Evolutionary conservation across 371 early-diverging fungal species (phyloP).

Genomic region (Apophysomyces sp.): DNA sequence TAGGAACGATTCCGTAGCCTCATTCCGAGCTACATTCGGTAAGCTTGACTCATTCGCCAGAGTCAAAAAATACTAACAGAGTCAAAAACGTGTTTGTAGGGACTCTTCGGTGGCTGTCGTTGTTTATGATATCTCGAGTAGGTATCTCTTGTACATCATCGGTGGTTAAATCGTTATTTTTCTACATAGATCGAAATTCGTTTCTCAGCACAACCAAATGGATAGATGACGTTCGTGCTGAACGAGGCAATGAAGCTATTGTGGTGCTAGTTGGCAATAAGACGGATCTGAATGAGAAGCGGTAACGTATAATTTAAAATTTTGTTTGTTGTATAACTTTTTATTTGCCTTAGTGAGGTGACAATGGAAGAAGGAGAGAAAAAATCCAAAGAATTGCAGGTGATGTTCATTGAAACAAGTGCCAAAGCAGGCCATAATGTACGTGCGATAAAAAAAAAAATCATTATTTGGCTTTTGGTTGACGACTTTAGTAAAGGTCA

Average conservation of each 20-base stretch:
- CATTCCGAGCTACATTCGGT: conserved; percentile 97
- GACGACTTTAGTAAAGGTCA: conserved; percentile 52
- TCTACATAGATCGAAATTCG: conserved; percentile 75
- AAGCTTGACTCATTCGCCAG: background rate
- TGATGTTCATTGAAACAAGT: conserved; percentile 96
- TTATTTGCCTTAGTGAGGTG: conserved; percentile 79
- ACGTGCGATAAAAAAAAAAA: too few species aligned
- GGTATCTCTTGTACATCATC: conserved; percentile 11
- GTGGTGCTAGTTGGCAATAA: conserved; percentile 99
- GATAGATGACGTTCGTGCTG: conserved; percentile 98
- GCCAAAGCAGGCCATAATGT: conserved; percentile 97
- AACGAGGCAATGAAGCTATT: conserved; percentile 96
- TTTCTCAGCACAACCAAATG: conserved; percentile 96
- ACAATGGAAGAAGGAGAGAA: conserved; percentile 95
- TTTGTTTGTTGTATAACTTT: too few species aligned
- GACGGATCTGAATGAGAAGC: conserved; percentile 92
- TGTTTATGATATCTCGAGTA: conserved; percentile 95
- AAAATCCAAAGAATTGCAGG: conserved; percentile 89
- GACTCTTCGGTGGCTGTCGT: conserved; percentile 98
- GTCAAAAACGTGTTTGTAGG: background rate
- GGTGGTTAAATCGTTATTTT: background rate
- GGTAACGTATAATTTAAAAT: too few species aligned
- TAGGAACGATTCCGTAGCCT: conserved; percentile 95
- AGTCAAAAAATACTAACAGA: background rate
- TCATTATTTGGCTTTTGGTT: too few species aligned